A percentile compares a stretch with the other conserved stretches of the same genome.
These are phyloP conservation scores for Debaryomyces tyrocola DNA, from an alignment of 805 yeast genomes.

Conservation along the genomic window DNA sequence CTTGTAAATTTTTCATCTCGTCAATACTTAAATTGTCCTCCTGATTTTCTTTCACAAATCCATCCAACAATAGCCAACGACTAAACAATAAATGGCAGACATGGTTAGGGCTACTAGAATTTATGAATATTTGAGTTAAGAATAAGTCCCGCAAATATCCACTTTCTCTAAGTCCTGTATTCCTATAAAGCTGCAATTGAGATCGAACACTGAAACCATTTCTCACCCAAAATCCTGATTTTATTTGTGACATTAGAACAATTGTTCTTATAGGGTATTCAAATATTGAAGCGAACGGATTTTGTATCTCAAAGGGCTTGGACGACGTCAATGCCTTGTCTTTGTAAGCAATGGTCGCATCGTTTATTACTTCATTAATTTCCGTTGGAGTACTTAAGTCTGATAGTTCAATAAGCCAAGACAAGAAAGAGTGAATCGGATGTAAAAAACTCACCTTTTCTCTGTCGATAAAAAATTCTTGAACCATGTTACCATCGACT, in stretches of 20 bases:
- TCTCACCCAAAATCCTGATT: conserved; percentile 91
- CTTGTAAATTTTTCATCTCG: conserved; percentile 34
- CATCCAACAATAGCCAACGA: conserved; percentile 63
- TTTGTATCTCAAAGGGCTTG: conserved; percentile 7
- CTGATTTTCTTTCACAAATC: conserved; percentile 5
- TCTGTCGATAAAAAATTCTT: conserved; percentile 24
- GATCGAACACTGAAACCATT: conserved; percentile 81
- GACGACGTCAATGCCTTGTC: conserved; percentile 5
- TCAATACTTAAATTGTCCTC: conserved; percentile 16
- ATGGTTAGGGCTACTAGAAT: conserved; percentile 50
- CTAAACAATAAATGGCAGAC: conserved; percentile 58
- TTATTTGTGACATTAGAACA: conserved; percentile 79
- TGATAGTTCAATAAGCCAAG: conserved; percentile 67
- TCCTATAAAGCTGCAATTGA: conserved; percentile 77
- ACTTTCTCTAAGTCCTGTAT: conserved; percentile 75
- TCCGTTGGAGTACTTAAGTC: conserved; percentile 22
- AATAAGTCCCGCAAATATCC: conserved; percentile 80
- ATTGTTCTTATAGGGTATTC: conserved; percentile 79
- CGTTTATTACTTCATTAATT: conserved; percentile 18
- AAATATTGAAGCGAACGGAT: conserved; percentile 37
- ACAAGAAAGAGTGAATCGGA: conserved; percentile 72
- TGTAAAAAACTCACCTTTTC: conserved; percentile 70
- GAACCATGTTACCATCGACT: conserved; percentile 20
- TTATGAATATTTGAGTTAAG: conserved; percentile 63
- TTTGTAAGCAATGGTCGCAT: conserved; percentile 3